phyloP scores from a whole-genome alignment of 257 asterid genomes.

The Solanum verrucosum region DNA sequence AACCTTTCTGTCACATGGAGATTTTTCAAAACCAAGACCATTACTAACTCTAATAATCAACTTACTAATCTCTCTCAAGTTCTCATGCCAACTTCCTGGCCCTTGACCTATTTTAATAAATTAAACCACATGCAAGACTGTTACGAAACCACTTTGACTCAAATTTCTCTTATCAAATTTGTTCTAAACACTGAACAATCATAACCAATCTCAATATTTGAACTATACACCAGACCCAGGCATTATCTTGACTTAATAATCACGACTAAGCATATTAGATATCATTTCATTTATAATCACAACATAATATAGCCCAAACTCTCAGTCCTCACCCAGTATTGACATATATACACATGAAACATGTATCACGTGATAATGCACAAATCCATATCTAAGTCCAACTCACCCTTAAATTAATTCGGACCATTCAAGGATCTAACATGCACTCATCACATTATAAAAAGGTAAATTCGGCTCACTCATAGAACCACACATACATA shows the following conservation, averaged over 20 bases:
- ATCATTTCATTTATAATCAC: background rate
- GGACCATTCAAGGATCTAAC: too few species aligned
- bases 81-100: background rate
- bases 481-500: too few species aligned
- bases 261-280: too few species aligned
- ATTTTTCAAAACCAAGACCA: background rate
- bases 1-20: background rate
- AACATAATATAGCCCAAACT: background rate
- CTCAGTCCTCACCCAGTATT: background rate
- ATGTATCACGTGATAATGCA: background rate
- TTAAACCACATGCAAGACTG: background rate
- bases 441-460: too few species aligned
- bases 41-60: background rate
- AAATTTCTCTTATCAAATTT: too few species aligned
- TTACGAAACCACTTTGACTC: too few species aligned
- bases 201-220: background rate
- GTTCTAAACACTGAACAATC: background rate
- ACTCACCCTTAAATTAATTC: background rate
- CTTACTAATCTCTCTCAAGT: background rate
- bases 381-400: background rate
- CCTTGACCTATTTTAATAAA: background rate
- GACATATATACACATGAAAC: background rate
- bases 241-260: too few species aligned
- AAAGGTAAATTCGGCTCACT: too few species aligned
- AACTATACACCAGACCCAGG: background rate